Evolutionary conservation across 2,329 filamentous ascomycete species (phyloP).

Genomic region (Capronia epimyces): DNA sequence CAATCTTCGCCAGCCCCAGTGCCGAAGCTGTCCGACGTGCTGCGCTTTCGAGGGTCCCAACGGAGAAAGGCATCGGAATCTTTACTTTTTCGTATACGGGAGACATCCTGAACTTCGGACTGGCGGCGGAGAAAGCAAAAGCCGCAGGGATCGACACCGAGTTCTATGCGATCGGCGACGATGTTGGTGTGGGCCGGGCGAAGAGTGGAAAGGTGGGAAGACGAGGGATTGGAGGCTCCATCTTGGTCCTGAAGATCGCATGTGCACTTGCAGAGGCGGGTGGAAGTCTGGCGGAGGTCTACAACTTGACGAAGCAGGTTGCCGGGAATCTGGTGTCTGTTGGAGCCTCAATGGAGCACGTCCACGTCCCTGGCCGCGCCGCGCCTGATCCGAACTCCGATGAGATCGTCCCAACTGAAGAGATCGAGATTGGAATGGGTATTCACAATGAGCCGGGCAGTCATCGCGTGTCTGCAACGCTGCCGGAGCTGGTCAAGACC

Average conservation of each 20-base stretch:
- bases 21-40: conserved; percentile 76
- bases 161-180: conserved; percentile 88
- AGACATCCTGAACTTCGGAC: conserved; percentile 84
- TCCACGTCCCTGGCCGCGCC: conserved; percentile 81
- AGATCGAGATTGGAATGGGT: conserved; percentile 67
- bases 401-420: conserved; percentile 48
- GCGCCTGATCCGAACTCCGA: conserved; percentile 41
- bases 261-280: conserved; percentile 76
- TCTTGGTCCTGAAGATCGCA: conserved; percentile 83
- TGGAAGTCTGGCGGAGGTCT: conserved; percentile 62
- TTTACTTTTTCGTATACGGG: conserved; percentile 76
- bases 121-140: conserved; percentile 87
- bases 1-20: conserved; percentile 76
- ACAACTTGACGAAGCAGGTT: conserved; percentile 63
- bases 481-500: conserved; percentile 50
- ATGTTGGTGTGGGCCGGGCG: conserved; percentile 77
- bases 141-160: conserved; percentile 71
- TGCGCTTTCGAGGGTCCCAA: conserved; percentile 66
- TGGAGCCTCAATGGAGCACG: conserved; percentile 78
- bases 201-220: conserved; percentile 88
- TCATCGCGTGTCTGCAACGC: conserved; percentile 45
- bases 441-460: conserved; percentile 50
- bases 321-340: conserved; percentile 77
- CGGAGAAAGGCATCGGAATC: conserved; percentile 71
- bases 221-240: conserved; percentile 84